phyloP scores from a whole-genome alignment of 1,139 yeast genomes.

The Sugiyamaella sp. region DNA sequence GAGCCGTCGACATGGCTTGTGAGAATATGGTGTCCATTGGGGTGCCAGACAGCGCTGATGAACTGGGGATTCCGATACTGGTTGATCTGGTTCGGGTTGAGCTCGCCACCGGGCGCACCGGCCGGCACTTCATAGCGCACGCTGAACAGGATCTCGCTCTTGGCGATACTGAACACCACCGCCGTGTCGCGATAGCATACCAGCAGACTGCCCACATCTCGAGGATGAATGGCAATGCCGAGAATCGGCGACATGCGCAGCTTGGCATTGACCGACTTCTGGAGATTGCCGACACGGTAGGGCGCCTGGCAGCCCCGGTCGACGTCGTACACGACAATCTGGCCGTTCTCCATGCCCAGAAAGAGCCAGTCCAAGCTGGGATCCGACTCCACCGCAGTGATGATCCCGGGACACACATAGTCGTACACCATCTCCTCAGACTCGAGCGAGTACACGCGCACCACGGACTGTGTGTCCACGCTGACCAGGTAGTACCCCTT shows the following conservation, averaged over 20 bases:
- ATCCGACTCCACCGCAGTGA: slow-evolving; percentile 73
- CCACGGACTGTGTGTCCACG: slow-evolving; percentile 55
- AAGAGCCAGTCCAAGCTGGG: slow-evolving; percentile 88
- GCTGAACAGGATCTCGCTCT: slow-evolving; percentile 57
- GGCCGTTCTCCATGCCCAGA: slow-evolving; percentile 79
- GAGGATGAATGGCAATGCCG: slow-evolving; percentile 77
- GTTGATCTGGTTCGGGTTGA: slow-evolving; percentile 42
- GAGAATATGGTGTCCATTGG: slow-evolving; percentile 84
- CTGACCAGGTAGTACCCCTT: slow-evolving; percentile 82
- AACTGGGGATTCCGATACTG: slow-evolving; percentile 53
- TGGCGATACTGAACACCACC: slow-evolving; percentile 66
- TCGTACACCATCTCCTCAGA: slow-evolving; percentile 60
- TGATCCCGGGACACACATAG: slow-evolving; percentile 55
- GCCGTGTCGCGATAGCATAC: slow-evolving; percentile 74
- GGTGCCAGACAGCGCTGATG: slow-evolving; percentile 77
- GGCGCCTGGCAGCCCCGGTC: slow-evolving; percentile 74
- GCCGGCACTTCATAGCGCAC: slow-evolving; percentile 63
- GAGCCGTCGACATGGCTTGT: slow-evolving; percentile 83
- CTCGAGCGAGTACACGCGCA: slow-evolving; percentile 71
- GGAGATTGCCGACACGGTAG: slow-evolving; percentile 70
- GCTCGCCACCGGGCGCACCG: slow-evolving; percentile 67
- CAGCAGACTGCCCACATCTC: slow-evolving; percentile 80
- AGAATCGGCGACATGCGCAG: slow-evolving; percentile 59
- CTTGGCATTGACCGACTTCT: slow-evolving; percentile 46
- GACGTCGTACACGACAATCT: slow-evolving; percentile 74